Evolutionary conservation across 1,139 yeast genomes (phyloP), one percentile per base, ranked within the genome.

Genomic region (Candida labiduridarum): DNA sequence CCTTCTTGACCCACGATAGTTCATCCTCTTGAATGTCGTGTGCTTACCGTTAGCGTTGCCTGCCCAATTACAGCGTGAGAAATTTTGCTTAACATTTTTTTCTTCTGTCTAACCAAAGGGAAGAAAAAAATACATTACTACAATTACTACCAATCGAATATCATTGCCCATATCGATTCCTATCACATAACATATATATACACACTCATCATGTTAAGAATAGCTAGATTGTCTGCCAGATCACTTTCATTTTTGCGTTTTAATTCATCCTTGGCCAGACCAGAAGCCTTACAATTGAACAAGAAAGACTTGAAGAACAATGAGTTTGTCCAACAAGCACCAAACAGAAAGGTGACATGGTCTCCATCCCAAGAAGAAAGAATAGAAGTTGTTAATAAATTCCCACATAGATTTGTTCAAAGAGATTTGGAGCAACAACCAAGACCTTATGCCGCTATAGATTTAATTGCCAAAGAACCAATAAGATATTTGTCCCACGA

Each of bases 361-460:
- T 82, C 96, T 1, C 68, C 72, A 27, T 79, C 85, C 4, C 96
- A 89, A 69, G 80, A 73, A 52, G 72, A 85, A 41, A 81, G 92
- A 66, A 62, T 76, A 39, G 83, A 83, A 29, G 83, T 85, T 16
- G 71, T 84, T 60, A 69, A 78, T 46, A 68, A 62, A 47, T 82
- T 85, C 56, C 85, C 91, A 11, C 65, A 64, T 49, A 78, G 94
- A 62, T 89, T 89, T 62, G 81, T 85, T 49, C 96, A 89, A 63
- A 81, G 76, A 57, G 89, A 89, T 64, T 74, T 89, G 55, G 74
- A 70, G 4, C 63, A 67, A 52, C 95, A 89, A 70, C 96, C 96
- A 53, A 80, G 80, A 62, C 92, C 96, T 7, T 82, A 84, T 56
- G 89, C 96, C 44, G 96, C 96, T 54, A 89, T 89, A 64, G 94